These are phyloP conservation scores for Nannochloropsis oceanica DNA, from an alignment of 108 stramenopile species.

Conservation along the genomic window DNA sequence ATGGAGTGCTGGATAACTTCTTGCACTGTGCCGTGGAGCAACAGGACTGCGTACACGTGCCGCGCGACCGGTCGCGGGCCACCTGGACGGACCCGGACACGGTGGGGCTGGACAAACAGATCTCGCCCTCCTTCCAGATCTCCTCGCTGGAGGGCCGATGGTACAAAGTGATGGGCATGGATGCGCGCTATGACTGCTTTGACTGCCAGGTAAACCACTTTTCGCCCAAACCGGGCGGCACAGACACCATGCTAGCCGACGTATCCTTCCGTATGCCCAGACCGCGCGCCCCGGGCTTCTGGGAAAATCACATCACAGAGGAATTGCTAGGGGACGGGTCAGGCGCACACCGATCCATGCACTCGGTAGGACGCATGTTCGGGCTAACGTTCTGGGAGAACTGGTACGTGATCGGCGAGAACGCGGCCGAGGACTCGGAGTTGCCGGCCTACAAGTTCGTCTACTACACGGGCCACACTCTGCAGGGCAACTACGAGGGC, in stretches of 20 bases:
- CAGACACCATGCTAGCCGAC: conserved; percentile 48
- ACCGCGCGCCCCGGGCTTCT: conserved; percentile 56
- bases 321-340: conserved; percentile 56
- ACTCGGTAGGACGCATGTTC: conserved; percentile 75
- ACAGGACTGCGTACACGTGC: conserved; percentile 89
- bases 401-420: conserved; percentile 80
- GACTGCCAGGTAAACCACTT: conserved; percentile 92
- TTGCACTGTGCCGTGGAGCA: conserved; percentile 90
- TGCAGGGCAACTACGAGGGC: conserved; percentile 90
- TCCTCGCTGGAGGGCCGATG: conserved; percentile 67
- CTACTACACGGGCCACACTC: conserved; percentile 89
- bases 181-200: conserved; percentile 93
- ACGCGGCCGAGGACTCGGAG: conserved; percentile 52
- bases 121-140: conserved; percentile 59
- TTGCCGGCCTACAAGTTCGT: conserved; percentile 67
- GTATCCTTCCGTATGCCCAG: conserved; percentile 83
- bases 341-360: conserved; percentile 15
- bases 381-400: conserved; percentile 92
- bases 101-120: conserved; percentile 57
- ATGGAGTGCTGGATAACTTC: conserved; percentile 65
- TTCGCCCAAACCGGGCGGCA: conserved; percentile 38
- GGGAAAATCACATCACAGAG: conserved; percentile 68
- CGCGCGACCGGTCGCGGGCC: conserved; percentile 67
- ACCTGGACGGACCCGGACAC: conserved; percentile 55
- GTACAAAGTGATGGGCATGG: conserved; percentile 86